Evolutionary conservation across 371 early-diverging fungal genomes (phyloP), one percentile per base, ranked within the genome.

Genomic region (Lichtheimia hyalospora): DNA sequence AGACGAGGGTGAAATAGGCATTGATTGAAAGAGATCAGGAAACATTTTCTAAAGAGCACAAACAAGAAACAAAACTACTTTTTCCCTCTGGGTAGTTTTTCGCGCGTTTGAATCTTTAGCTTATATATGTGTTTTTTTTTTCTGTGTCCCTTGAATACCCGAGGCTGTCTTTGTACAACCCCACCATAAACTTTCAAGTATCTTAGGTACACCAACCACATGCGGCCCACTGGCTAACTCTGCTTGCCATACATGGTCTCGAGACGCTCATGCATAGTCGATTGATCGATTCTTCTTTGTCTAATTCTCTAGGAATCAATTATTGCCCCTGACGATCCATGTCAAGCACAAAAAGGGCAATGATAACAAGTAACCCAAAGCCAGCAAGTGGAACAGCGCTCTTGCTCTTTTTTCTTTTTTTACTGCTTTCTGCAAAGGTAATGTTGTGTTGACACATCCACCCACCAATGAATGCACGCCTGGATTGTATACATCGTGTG

Each of bases 391-490:
- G 34, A 34, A 34, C 34, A 34, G 34, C 34, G 34, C 34, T 34
- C 34, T 10, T 34, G 10, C 34, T 34, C 34, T 34, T 34, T 34
- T 27, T 34, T 34, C 34, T 34, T 34, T 34, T 34, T 34, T 34
- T 34, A 34, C 34, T 34, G 34, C 34, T 34, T 34, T 34, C 34
- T 34, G 34, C 34, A 34, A 34, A 34, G 34, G 34, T 8, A 34
- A 34, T 34, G 34, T 6, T 34, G 34, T 34, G 34, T 34, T 34
- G 34, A 34, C 34, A 34, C 34, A 34, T 34, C 34, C 34, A 8
- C 34, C 46, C 46, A 46, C 56, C 56, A 55, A 55, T 55, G 56
- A 41, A n/a, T 25, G 56, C 42, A 43, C 56, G 56, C 42, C 56
- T 41, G 25, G 41, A 15, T 55, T 43, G 56, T 55, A 55, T 55